A percentile compares a stretch with the other conserved stretches of the same genome.
These are phyloP conservation scores for Lepiota brunneoincarnata DNA, from an alignment of 768 basidiomycete genomes.

Conservation along the genomic window DNA sequence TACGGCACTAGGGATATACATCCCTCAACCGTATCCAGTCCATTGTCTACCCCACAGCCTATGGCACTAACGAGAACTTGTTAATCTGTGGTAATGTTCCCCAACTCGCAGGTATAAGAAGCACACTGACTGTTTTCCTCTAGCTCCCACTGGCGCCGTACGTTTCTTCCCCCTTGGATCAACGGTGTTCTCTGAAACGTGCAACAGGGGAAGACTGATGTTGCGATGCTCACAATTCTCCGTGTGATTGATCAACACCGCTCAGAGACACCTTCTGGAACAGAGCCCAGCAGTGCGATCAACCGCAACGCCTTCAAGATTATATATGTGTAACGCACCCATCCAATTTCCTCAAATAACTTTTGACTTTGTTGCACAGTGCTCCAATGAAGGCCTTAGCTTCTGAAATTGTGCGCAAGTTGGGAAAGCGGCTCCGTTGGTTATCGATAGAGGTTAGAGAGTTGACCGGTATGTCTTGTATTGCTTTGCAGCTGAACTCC, in stretches of 20 bases:
- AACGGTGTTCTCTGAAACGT: slow-evolving; percentile 12
- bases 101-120: slow-evolving; percentile 1
- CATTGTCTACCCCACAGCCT: slow-evolving; percentile 91
- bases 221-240: slow-evolving; percentile 91
- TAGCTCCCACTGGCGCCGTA: slow-evolving; percentile 97
- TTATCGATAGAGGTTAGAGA: slow-evolving; percentile 84
- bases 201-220: slow-evolving; percentile 95
- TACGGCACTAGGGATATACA: slow-evolving; percentile 65
- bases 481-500: not conserved
- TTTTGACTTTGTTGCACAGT: slow-evolving; percentile 32
- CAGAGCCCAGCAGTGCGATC: slow-evolving; percentile 48
- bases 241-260: slow-evolving; percentile 80
- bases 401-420: slow-evolving; percentile 90
- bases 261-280: slow-evolving; percentile 22
- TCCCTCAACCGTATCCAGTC: slow-evolving; percentile 93
- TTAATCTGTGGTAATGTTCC: slow-evolving; percentile 75
- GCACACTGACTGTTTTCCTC: slow-evolving; percentile 2
- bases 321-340: slow-evolving; percentile 79
- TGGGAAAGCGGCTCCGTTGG: slow-evolving; percentile 89
- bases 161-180: slow-evolving; percentile 27
- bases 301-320: slow-evolving; percentile 83
- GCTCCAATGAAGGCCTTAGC: slow-evolving; percentile 99
- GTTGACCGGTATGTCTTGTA: slow-evolving; percentile 64
- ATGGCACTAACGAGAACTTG: slow-evolving; percentile 94
- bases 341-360: not conserved